Evolutionary conservation across 1,284 basidiomycete genomes (phyloP).

Genomic region (Ganoderma leucocontextum): DNA sequence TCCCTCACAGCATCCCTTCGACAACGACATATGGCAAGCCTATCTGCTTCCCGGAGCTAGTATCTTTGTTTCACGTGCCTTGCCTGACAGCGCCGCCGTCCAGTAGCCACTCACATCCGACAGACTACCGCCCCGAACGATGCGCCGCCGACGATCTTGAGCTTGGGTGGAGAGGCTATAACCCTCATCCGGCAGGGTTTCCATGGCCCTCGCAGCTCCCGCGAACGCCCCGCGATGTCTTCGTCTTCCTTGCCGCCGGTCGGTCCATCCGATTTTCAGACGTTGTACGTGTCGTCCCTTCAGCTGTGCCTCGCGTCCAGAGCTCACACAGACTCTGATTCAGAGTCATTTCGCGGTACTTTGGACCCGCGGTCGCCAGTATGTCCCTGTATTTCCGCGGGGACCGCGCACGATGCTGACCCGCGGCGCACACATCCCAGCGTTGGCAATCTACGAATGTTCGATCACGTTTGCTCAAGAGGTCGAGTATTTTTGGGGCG

Average conservation of each 20-base stretch:
- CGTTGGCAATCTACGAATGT: slow-evolving; percentile 9
- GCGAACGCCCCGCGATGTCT: background rate
- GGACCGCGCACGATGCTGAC: background rate
- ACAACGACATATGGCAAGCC: background rate
- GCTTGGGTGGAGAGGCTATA: background rate
- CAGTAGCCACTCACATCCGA: background rate
- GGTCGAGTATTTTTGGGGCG: slow-evolving; percentile 9
- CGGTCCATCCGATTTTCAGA: background rate
- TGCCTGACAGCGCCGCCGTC: background rate
- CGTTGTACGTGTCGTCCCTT: background rate
- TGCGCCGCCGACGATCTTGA: slow-evolving; percentile 1
- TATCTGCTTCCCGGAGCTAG: background rate
- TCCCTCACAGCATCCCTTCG: background rate
- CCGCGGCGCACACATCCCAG: background rate
- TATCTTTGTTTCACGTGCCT: background rate
- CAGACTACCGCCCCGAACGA: background rate
- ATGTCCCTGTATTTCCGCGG: background rate
- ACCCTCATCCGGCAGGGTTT: background rate
- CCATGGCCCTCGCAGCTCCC: background rate
- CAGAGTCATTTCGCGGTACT: slow-evolving; percentile 5
- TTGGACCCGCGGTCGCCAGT: background rate
- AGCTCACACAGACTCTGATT: background rate
- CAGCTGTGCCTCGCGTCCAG: no score
- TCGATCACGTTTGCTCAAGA: slow-evolving; percentile 9
- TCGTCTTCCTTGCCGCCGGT: background rate